A percentile compares a stretch with the other conserved stretches of the same genome.
phyloP scores from a whole-genome alignment of 768 basidiomycete species.

The Hysterangium stoloniferum region DNA sequence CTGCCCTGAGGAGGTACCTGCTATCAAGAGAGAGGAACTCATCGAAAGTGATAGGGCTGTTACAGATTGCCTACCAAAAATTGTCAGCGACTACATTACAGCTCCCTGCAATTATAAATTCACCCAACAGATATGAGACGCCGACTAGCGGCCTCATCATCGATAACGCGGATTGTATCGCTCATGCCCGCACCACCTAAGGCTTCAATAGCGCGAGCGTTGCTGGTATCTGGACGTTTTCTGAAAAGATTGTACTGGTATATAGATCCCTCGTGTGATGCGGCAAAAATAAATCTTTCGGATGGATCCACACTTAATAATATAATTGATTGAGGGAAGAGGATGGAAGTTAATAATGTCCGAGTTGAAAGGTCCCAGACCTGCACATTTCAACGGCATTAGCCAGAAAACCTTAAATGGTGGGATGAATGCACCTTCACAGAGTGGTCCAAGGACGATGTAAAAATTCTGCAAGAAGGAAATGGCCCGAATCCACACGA shows the following conservation, averaged over 20 bases:
- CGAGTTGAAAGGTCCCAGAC: slow-evolving; percentile 75
- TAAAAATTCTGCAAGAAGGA: slow-evolving; percentile 68
- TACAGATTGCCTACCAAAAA: slow-evolving; percentile 53
- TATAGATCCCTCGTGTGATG: slow-evolving; percentile 65
- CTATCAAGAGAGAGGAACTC: slow-evolving; percentile 70
- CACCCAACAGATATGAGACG: slow-evolving; percentile 69
- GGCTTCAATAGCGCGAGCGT: slow-evolving; percentile 49
- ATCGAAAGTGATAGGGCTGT: slow-evolving; percentile 69
- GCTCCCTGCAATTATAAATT: neutral
- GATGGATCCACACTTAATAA: slow-evolving; percentile 71
- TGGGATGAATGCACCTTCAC: slow-evolving; percentile 59
- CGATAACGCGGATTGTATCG: slow-evolving; percentile 62
- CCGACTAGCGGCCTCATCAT: slow-evolving; percentile 43
- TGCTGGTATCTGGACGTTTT: slow-evolving; percentile 45
- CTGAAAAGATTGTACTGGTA: slow-evolving; percentile 76
- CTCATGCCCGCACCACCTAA: slow-evolving; percentile 65
- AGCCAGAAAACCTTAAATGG: slow-evolving; percentile 10
- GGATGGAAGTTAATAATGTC: slow-evolving; percentile 76
- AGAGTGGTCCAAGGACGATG: slow-evolving; percentile 81
- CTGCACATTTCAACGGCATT: slow-evolving; percentile 33
- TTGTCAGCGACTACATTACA: slow-evolving; percentile 5
- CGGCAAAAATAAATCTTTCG: slow-evolving; percentile 86
- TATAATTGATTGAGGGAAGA: slow-evolving; percentile 71
- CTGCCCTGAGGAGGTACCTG: slow-evolving; percentile 65
- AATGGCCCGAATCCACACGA: slow-evolving; percentile 72